These are phyloP conservation scores for Taphrina communis DNA, from an alignment of 1,139 yeast species.

Conservation along the genomic window DNA sequence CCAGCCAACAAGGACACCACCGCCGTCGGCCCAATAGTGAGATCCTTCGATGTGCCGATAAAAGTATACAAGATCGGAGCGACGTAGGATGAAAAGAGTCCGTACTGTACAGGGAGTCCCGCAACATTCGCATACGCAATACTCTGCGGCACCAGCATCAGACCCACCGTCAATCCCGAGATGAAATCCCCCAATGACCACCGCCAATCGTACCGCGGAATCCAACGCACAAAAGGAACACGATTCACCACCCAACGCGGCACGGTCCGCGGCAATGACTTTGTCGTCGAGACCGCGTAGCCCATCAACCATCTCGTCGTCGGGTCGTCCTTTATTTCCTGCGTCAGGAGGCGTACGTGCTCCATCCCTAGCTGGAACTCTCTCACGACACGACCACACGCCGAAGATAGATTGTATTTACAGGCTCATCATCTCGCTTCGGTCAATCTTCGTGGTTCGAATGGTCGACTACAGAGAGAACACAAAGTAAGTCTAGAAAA, in stretches of 20 bases:
- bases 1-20: slow-evolving; percentile 90
- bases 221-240: slow-evolving; percentile 83
- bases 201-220: slow-evolving; percentile 74
- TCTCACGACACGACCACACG: no score
- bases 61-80: slow-evolving; percentile 88
- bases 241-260: slow-evolving; percentile 28
- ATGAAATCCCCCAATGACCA: slow-evolving; percentile 86
- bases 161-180: slow-evolving; percentile 93
- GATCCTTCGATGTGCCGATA: slow-evolving; percentile 95
- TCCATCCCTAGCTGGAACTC: neutral
- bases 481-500: no score
- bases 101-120: slow-evolving; percentile 78
- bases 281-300: slow-evolving; percentile 4
- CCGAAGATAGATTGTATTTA: no score
- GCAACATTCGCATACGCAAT: slow-evolving; percentile 95
- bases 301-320: slow-evolving; percentile 19
- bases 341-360: slow-evolving; percentile 1
- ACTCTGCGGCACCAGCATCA: slow-evolving; percentile 90
- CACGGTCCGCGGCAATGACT: slow-evolving; percentile 15
- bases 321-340: slow-evolving; percentile 30
- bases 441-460: no score
- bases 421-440: no score
- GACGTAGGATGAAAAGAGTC: slow-evolving; percentile 87
- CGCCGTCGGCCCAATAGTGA: slow-evolving; percentile 95
- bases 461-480: no score